A percentile compares a stretch with the other conserved stretches of the same genome.
phyloP scores from a whole-genome alignment of 345 rosid genomes.

The Euphorbia peplus region DNA sequence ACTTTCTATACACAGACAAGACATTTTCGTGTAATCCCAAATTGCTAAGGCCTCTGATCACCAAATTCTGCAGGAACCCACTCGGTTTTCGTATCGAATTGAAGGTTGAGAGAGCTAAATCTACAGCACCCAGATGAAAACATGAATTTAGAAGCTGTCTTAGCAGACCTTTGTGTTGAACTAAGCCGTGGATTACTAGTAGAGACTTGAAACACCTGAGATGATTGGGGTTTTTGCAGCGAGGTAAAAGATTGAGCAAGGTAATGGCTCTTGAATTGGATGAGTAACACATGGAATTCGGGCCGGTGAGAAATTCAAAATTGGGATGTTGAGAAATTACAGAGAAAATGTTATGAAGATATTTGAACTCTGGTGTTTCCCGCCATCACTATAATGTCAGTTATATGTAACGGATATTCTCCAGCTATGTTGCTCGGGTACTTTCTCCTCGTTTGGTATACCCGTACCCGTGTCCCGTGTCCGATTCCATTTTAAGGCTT shows the following conservation, averaged over 20 bases:
- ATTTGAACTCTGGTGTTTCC: not conserved
- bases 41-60: slow-evolving; percentile 36
- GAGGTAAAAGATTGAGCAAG: slow-evolving; percentile 18
- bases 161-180: slow-evolving; percentile 8
- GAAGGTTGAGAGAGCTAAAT: slow-evolving; percentile 40
- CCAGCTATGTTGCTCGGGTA: too few species aligned
- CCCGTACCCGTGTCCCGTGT: too few species aligned
- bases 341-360: not conserved
- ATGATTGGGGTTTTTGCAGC: slow-evolving; percentile 21
- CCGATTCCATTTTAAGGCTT: too few species aligned
- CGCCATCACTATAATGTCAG: not conserved
- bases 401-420: too few species aligned
- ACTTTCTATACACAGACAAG: slow-evolving; percentile 29
- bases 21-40: slow-evolving; percentile 35
- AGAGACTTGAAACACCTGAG: slow-evolving; percentile 36
- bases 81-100: slow-evolving; percentile 15
- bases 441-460: too few species aligned
- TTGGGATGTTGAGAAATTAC: not conserved
- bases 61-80: slow-evolving; percentile 32
- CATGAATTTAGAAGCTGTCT: slow-evolving; percentile 35
- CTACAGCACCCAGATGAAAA: slow-evolving; percentile 31
- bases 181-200: slow-evolving; percentile 32
- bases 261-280: not conserved
- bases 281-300: not conserved
- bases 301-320: not conserved